A percentile compares a stretch with the other conserved stretches of the same genome.
Evolutionary conservation across 768 basidiomycete genomes (phyloP).

Genomic region (Russula sp.): DNA sequence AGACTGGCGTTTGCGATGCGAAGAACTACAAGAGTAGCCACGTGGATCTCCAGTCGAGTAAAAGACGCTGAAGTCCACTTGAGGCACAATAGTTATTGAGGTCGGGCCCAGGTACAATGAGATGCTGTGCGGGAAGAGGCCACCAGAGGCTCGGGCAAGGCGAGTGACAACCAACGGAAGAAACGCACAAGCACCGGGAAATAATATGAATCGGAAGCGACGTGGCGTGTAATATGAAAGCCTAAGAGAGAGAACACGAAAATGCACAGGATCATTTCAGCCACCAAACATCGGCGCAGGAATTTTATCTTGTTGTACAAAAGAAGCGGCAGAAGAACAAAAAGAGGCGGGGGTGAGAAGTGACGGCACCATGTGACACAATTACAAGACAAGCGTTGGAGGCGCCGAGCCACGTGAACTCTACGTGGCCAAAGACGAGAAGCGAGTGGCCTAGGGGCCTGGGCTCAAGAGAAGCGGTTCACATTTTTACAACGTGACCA

Average conservation of each 20-base stretch:
- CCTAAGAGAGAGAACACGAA: not conserved
- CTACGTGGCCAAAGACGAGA: not conserved
- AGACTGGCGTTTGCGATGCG: not conserved
- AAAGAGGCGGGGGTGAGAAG: not conserved
- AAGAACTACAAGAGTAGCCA: not conserved
- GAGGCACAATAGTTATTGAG: not conserved
- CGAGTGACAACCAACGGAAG: not conserved
- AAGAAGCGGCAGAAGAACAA: not conserved
- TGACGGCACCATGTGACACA: conserved; percentile 2
- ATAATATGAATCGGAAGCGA: too few species aligned
- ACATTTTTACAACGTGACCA: too few species aligned
- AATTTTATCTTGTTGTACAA: not conserved
- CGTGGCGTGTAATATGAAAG: not conserved
- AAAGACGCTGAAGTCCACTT: not conserved
- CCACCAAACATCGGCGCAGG: not conserved
- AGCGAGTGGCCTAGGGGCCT: not conserved
- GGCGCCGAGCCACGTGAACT: not conserved
- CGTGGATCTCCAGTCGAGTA: not conserved
- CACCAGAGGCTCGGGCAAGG: not conserved
- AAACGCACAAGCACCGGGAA: not conserved
- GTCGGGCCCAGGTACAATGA: not conserved
- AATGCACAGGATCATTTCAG: not conserved
- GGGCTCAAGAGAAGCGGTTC: not conserved
- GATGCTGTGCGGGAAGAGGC: not conserved
- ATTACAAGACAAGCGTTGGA: not conserved